phyloP scores from a whole-genome alignment of 139 green algal species.

The Yamagishiella unicocca region DNA sequence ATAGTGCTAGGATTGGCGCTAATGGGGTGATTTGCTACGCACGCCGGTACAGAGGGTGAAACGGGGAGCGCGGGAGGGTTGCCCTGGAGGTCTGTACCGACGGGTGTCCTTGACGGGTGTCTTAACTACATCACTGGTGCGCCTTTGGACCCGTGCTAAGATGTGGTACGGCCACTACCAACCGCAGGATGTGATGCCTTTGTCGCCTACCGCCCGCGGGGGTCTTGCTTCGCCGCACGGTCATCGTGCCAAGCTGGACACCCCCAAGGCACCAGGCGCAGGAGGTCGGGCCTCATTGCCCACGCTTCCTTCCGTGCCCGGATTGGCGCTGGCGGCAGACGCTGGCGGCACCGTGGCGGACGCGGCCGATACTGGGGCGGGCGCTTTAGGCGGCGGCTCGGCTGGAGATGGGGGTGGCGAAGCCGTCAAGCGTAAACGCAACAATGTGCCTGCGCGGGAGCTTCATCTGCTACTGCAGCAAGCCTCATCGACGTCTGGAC shows the following conservation, averaged over 20 bases:
- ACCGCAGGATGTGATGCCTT: background rate
- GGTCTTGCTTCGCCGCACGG: background rate
- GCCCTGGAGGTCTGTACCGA: too few species aligned
- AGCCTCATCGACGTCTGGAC: background rate
- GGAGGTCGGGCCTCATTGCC: background rate
- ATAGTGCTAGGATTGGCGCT: too few species aligned
- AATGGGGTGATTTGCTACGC: too few species aligned
- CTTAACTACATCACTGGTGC: too few species aligned
- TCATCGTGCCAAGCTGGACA: background rate
- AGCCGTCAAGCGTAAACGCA: constrained; percentile 24
- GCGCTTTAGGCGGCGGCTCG: background rate
- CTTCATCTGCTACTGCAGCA: constrained; percentile 34
- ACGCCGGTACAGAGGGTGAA: too few species aligned
- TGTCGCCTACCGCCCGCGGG: background rate
- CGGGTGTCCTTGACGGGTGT: too few species aligned
- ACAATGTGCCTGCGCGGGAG: constrained; percentile 32
- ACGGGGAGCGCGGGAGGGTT: too few species aligned
- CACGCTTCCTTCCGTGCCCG: background rate
- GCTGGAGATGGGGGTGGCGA: background rate
- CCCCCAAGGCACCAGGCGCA: background rate
- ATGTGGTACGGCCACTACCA: too few species aligned
- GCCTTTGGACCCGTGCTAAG: too few species aligned
- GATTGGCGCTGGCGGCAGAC: background rate
- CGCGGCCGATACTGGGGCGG: background rate
- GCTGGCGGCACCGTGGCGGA: background rate